Evolutionary conservation across 345 rosid genomes (phyloP).

Genomic region (Salix caprea): DNA sequence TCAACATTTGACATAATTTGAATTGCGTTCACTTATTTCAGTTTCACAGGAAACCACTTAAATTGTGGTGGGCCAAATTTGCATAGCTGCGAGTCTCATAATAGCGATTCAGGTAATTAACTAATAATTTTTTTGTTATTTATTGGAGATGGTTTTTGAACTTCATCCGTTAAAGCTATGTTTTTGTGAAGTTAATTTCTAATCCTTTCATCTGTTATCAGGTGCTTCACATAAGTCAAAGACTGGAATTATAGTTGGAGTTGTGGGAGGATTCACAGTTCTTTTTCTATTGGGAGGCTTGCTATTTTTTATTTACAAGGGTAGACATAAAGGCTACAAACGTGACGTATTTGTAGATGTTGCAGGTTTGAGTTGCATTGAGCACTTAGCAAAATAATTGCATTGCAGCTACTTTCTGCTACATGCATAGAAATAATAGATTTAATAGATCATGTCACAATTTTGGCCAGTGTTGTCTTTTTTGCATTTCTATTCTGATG

Average conservation of each 20-base stretch:
- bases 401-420: not conserved
- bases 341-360: slow-evolving; percentile 90
- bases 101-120: slow-evolving; percentile 50
- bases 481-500: not conserved
- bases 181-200: slow-evolving; percentile 4
- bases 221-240: slow-evolving; percentile 64
- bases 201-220: slow-evolving; percentile 19
- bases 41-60: slow-evolving; percentile 71
- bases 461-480: not conserved
- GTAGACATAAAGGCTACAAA: slow-evolving; percentile 56
- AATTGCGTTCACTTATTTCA: slow-evolving; percentile 34
- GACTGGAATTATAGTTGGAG: slow-evolving; percentile 64
- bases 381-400: not conserved
- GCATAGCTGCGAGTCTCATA: slow-evolving; percentile 51
- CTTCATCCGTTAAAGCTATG: not conserved
- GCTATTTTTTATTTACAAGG: slow-evolving; percentile 52
- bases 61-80: slow-evolving; percentile 47
- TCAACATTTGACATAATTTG: slow-evolving; percentile 7
- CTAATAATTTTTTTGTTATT: slow-evolving; percentile 5
- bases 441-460: not conserved
- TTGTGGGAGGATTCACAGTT: slow-evolving; percentile 51
- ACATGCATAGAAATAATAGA: not conserved
- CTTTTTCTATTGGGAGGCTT: slow-evolving; percentile 51
- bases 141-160: not conserved
- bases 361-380: slow-evolving; percentile 51